phyloP scores from a whole-genome alignment of 73 alveolate species.

The Durusdinium trenchii region DNA sequence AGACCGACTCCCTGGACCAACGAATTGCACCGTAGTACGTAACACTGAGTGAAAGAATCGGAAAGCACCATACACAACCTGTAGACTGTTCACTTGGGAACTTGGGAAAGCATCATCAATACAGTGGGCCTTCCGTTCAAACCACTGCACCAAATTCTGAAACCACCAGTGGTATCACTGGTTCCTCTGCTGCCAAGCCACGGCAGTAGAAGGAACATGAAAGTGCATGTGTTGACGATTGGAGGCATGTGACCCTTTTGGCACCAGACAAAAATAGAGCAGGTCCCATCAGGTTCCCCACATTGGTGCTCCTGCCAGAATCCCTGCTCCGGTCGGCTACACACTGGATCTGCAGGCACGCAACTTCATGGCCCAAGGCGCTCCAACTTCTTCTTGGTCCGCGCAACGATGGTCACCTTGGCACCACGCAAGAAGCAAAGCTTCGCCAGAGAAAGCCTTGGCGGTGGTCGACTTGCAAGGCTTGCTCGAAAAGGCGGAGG shows the following conservation, averaged over 20 bases:
- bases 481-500: neutral
- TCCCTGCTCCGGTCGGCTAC: neutral
- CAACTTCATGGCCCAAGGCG: neutral
- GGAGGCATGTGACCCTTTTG: neutral
- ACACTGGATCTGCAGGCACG: neutral
- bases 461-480: neutral
- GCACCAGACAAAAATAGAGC: neutral
- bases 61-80: too few relatives aligned
- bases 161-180: too few relatives aligned
- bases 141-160: too few relatives aligned
- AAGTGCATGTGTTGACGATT: neutral
- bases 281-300: neutral
- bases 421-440: constrained; percentile 70
- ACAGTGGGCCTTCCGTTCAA: too few relatives aligned
- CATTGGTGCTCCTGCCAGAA: neutral
- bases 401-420: constrained; percentile 59
- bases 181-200: too few relatives aligned
- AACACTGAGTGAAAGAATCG: too few relatives aligned
- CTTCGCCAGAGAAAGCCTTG: constrained; percentile 71
- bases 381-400: constrained; percentile 88
- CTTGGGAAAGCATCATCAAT: too few relatives aligned
- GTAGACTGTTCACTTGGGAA: too few relatives aligned
- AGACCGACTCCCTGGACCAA: too few relatives aligned
- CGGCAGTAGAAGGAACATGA: too few relatives aligned
- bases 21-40: too few relatives aligned